Evolutionary conservation across 768 basidiomycete species (phyloP).

Genomic region (Kwoniella mangroviensis): DNA sequence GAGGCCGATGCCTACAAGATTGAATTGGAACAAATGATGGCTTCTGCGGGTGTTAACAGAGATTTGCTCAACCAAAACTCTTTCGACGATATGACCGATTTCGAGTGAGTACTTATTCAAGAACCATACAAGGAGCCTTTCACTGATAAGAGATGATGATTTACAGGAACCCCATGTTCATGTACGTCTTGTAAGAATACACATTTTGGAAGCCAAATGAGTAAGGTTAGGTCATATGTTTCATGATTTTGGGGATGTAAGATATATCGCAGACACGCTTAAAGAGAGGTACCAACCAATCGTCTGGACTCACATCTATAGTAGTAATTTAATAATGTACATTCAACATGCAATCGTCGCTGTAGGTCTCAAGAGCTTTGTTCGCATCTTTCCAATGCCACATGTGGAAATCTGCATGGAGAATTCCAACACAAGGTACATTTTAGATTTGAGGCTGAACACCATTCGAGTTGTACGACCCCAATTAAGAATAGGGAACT

Average conservation of each 20-base stretch:
- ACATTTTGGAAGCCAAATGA: background rate
- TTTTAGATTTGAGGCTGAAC: too few species aligned
- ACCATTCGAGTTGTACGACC: too few species aligned
- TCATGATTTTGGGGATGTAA: background rate
- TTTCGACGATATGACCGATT: conserved; percentile 55
- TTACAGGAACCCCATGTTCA: conserved; percentile 35
- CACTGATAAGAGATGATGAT: background rate
- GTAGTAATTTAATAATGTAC: background rate
- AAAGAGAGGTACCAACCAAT: background rate
- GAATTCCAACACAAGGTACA: too few species aligned
- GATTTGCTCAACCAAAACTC: conserved; percentile 37
- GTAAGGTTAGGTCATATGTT: background rate
- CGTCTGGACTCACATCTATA: background rate
- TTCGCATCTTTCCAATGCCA: too few species aligned
- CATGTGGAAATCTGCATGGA: too few species aligned
- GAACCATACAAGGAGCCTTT: background rate
- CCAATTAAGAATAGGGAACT: too few species aligned
- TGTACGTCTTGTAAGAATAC: conserved; percentile 33
- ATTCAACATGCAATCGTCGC: background rate
- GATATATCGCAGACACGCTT: background rate
- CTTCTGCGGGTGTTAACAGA: conserved; percentile 23
- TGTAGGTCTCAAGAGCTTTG: too few species aligned
- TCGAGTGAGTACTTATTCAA: conserved; percentile 19
- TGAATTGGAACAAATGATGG: conserved; percentile 37
- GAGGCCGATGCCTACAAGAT: conserved; percentile 53